Evolutionary conservation across 306 rosid genomes (phyloP), one percentile per base, ranked within the genome.

Genomic region (Arachis stenosperma): DNA sequence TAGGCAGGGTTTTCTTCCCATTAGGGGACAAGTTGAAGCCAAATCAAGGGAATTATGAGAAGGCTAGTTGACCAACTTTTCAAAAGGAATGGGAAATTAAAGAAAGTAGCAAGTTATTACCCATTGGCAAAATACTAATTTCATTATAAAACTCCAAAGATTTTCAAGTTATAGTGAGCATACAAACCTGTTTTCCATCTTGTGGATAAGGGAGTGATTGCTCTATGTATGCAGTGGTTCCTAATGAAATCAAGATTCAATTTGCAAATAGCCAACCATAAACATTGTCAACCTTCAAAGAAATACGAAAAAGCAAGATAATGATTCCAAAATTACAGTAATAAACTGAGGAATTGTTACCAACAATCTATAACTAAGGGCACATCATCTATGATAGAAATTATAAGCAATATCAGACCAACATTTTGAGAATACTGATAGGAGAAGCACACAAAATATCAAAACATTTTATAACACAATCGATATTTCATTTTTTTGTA

Each of bases 161-260:
- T 5, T 8, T 57, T 65, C 30, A 17, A 57, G 42, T 52, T 69
- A 30, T 55, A 75, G 51, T 42, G 46, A 63, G 44, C 53, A 54
- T 39, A 56, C 81, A 29, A 81, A 92, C 98, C 96, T 85, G 98
- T 82, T 93, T 93, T 62, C 98, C 98, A 75, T 93, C 98, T 76
- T 86, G 77, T 46, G 98, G 98, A 84, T 8, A 90, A 54, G 97
- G 96, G 56, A 48, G 67, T 11, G 98, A 88, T 69, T 93, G 97
- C 88, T 93, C 98, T 70, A 93, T 76, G 68, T 86, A 93, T 39
- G 90, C 98, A 7, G 67, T 82, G 63, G 97, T 90, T 74, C 97
- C 98, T 92, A 77, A 78, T 78, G 67, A 76, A 71, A 70, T 77
- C 74, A 78, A 82, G 58, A 61, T 36, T 66, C 81, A 74, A 63